phyloP scores from a whole-genome alignment of 2,329 filamentous ascomycete species.

The Falciphora oryzae region DNA sequence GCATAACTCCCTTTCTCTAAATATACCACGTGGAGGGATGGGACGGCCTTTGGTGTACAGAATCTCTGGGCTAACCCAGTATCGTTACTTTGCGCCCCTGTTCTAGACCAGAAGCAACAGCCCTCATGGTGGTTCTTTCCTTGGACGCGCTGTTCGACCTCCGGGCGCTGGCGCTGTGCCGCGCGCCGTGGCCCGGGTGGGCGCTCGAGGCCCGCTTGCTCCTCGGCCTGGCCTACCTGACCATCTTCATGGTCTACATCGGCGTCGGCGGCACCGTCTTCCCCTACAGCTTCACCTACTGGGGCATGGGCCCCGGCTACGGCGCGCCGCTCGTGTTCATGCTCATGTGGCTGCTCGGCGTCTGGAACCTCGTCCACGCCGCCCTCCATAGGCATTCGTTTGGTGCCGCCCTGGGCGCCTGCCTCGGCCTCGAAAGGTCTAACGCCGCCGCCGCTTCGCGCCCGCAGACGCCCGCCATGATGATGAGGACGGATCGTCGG shows the following conservation, averaged over 20 bases:
- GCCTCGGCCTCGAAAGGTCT: too few species aligned
- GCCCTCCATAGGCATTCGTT: conserved; percentile 10
- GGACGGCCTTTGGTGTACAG: neutral
- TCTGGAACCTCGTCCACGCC: conserved; percentile 12
- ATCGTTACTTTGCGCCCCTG: too few species aligned
- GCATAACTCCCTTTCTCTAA: neutral
- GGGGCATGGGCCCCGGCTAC: conserved; percentile 25
- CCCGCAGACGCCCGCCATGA: too few species aligned
- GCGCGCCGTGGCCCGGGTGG: conserved; percentile 26
- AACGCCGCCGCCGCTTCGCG: too few species aligned
- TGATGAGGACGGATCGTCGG: too few species aligned
- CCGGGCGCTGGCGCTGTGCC: conserved; percentile 25
- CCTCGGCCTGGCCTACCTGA: conserved; percentile 27
- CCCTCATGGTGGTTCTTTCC: conserved; percentile 25
- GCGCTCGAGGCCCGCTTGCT: conserved; percentile 25
- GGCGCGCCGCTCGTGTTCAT: conserved; percentile 28
- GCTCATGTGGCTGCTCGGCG: conserved; percentile 29
- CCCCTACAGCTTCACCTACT: conserved; percentile 30
- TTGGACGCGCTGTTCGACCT: conserved; percentile 30
- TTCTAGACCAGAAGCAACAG: conserved; percentile 23
- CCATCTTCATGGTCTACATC: conserved; percentile 29
- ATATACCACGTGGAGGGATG: too few species aligned
- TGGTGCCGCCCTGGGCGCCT: conserved; percentile 4
- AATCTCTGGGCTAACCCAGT: too few species aligned
- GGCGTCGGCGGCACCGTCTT: conserved; percentile 28